Evolutionary conservation across 73 alveolate genomes (phyloP).

Genomic region (Paraurostyla sp.): DNA sequence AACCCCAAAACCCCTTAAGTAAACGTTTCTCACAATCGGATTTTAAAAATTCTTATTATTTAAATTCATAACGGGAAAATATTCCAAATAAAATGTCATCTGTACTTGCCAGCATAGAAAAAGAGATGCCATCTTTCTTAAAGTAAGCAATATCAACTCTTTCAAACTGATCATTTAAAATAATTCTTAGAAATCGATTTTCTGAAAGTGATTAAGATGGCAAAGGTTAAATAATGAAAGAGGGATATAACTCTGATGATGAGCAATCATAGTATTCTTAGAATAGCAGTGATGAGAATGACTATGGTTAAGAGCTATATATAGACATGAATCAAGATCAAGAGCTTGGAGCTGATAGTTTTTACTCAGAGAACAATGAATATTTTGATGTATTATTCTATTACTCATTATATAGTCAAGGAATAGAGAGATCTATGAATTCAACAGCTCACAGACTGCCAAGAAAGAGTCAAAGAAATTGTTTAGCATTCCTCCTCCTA

Average conservation of each 20-base stretch:
- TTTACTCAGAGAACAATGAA: constrained; percentile 23
- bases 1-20: constrained; percentile 14
- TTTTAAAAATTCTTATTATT: neutral
- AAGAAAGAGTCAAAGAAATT: constrained; percentile 5
- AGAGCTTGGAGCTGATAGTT: constrained; percentile 21
- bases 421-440: neutral
- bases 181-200: neutral
- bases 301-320: neutral
- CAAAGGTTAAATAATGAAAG: neutral
- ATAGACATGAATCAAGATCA: neutral
- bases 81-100: constrained; percentile 15
- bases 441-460: neutral
- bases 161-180: neutral
- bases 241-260: neutral
- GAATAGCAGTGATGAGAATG: neutral
- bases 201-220: neutral
- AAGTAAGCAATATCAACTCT: neutral
- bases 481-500: constrained; percentile 48
- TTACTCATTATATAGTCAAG: constrained; percentile 1
- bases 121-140: neutral
- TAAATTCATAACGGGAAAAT: constrained; percentile 45
- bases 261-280: neutral
- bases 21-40: neutral
- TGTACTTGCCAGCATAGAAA: neutral
- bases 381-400: neutral